A percentile compares a stretch with the other conserved stretches of the same genome.
phyloP scores from a whole-genome alignment of 805 yeast genomes.

The Henningerozyma blattae region DNA sequence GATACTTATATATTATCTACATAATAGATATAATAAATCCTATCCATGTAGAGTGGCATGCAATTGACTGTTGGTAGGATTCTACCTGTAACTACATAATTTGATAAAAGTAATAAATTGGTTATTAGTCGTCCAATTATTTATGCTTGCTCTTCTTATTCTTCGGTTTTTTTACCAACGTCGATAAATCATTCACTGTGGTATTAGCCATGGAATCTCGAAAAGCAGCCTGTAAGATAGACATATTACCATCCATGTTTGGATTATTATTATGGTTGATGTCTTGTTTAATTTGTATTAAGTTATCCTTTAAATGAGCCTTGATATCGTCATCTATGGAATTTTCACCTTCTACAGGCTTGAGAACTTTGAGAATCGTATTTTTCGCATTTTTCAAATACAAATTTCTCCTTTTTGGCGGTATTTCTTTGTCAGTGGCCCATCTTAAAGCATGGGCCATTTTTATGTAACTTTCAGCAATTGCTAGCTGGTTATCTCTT shows the following conservation, averaged over 20 bases:
- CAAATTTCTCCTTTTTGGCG: conserved; percentile 19
- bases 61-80: no score
- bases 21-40: no score
- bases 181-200: conserved; percentile 50
- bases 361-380: not conserved
- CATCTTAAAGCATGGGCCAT: conserved; percentile 15
- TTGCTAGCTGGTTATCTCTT: conserved; percentile 1
- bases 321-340: not conserved
- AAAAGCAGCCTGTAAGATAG: not conserved
- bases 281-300: not conserved
- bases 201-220: not conserved
- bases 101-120: no score
- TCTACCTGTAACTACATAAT: no score
- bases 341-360: not conserved
- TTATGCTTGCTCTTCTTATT: conserved; percentile 5
- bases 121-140: no score
- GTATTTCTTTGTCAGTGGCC: conserved; percentile 3
- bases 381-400: conserved; percentile 22
- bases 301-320: not conserved
- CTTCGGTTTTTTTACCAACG: conserved; percentile 46
- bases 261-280: not conserved
- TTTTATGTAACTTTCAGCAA: conserved; percentile 8
- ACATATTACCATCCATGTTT: not conserved
- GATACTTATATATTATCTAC: no score
- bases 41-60: no score